These are phyloP conservation scores for Vitis cinerea DNA, from an alignment of 164 flowering plant species.

Conservation along the genomic window DNA sequence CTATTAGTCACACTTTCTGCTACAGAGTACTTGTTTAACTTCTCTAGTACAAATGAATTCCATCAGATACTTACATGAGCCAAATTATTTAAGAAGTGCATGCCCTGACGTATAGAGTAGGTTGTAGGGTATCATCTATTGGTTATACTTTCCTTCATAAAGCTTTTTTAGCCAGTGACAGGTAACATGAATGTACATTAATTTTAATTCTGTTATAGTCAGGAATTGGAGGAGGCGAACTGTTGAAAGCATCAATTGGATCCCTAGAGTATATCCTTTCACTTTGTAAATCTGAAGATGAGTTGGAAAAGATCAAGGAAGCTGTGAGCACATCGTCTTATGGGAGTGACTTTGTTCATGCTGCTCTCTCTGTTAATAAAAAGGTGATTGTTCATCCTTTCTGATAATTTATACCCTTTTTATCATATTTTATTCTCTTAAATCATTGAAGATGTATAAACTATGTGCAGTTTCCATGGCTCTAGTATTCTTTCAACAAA, in stretches of 20 bases:
- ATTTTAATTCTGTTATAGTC: conserved; percentile 45
- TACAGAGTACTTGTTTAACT: too few relatives aligned
- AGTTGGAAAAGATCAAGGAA: conserved; percentile 65
- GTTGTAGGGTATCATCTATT: too few relatives aligned
- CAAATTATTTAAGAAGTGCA: too few relatives aligned
- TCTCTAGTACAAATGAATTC: too few relatives aligned
- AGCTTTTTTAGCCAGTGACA: neutral
- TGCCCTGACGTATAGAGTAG: too few relatives aligned
- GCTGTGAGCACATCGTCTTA: conserved; percentile 74
- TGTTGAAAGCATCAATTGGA: conserved; percentile 83
- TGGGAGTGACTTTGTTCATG: conserved; percentile 86
- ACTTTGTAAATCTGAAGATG: conserved; percentile 64
- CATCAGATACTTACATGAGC: too few relatives aligned
- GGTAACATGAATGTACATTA: conserved; percentile 9
- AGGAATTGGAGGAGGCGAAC: conserved; percentile 52
- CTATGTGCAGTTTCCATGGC: too few relatives aligned
- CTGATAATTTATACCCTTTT: neutral
- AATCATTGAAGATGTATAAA: too few relatives aligned
- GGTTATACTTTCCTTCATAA: too few relatives aligned
- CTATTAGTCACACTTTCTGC: too few relatives aligned
- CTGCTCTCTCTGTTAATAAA: conserved; percentile 84
- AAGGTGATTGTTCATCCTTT: conserved; percentile 46
- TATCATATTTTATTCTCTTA: neutral
- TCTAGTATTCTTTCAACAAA: too few relatives aligned
- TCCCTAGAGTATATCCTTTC: conserved; percentile 90